Conservation (phyloP, 768 basidiomycete species). For the Pholiota microspora region DNA sequence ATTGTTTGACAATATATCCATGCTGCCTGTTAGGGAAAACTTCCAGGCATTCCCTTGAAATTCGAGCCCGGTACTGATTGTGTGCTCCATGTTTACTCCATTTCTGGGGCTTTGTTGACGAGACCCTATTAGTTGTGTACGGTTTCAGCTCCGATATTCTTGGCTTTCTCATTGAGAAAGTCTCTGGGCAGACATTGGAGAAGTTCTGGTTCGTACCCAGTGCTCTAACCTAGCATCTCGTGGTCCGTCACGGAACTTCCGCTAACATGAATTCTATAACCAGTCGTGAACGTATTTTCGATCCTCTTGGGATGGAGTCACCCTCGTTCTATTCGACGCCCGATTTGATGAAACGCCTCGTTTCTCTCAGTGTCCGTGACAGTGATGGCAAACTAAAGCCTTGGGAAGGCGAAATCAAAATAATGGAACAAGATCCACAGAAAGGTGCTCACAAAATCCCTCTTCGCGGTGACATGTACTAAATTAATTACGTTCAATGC, state of each 20-base stretch:
- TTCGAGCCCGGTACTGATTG: conserved; percentile 34
- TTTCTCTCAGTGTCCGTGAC: conserved; percentile 22
- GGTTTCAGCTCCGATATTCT: conserved; percentile 29
- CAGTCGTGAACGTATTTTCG: conserved; percentile 30
- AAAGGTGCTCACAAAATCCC: conserved; percentile 15
- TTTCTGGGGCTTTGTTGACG: neutral
- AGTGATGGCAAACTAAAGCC: conserved; percentile 17
- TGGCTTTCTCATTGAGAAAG: conserved; percentile 29
- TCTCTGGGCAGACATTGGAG: conserved; percentile 26
- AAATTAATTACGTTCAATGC: neutral
- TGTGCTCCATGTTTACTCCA: conserved; percentile 5
- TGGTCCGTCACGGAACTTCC: too few species aligned
- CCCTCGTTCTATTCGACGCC: conserved; percentile 28
- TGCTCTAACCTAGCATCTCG: too few species aligned
- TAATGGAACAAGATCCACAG: conserved; percentile 26
- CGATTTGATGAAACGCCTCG: conserved; percentile 20
- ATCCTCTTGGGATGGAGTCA: conserved; percentile 28
- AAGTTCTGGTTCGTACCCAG: conserved; percentile 26
- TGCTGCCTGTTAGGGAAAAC: conserved; percentile 16
- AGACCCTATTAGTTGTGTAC: conserved; percentile 27
- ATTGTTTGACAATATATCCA: too few species aligned
- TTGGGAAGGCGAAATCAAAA: conserved; percentile 21
- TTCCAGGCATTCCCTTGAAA: conserved; percentile 26
- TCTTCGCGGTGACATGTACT: neutral
- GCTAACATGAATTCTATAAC: too few species aligned